These are phyloP conservation scores for Epithele typhae DNA, from an alignment of 768 basidiomycete genomes.

Conservation along the genomic window DNA sequence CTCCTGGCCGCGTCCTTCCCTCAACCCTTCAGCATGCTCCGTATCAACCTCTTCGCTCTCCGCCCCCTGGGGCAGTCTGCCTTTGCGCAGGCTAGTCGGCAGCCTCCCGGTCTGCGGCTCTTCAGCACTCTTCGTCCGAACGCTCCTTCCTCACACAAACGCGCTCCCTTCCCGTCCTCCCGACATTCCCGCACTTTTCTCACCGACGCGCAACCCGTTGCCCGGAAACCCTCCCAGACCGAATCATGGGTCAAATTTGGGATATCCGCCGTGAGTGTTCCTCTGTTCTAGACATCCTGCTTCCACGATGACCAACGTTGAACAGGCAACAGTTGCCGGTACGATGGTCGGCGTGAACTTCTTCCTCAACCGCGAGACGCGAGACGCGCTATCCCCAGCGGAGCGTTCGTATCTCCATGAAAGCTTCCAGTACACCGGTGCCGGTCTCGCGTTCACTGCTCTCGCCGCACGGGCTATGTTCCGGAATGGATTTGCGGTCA, in stretches of 20 bases:
- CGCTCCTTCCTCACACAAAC: constrained; percentile 27
- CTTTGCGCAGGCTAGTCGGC: constrained; percentile 13
- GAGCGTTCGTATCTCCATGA: constrained; percentile 73
- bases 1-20: too few relatives aligned
- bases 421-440: constrained; percentile 81
- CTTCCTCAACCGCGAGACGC: constrained; percentile 74
- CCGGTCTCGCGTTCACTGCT: constrained; percentile 73
- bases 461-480: constrained; percentile 77
- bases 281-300: neutral
- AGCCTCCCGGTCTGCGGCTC: constrained; percentile 23
- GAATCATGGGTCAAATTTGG: constrained; percentile 47
- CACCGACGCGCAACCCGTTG: constrained; percentile 39
- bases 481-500: constrained; percentile 59
- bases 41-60: constrained; percentile 19
- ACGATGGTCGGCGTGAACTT: constrained; percentile 59
- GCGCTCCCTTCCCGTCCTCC: constrained; percentile 22
- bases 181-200: constrained; percentile 42
- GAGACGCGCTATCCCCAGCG: constrained; percentile 54
- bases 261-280: constrained; percentile 45
- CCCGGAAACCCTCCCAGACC: constrained; percentile 31
- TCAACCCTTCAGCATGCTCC: constrained; percentile 20
- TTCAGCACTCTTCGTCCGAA: constrained; percentile 31
- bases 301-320: neutral
- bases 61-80: constrained; percentile 21
- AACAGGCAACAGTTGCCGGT: constrained; percentile 68